phyloP scores from a whole-genome alignment of 2,329 filamentous ascomycete genomes.

The Cercospora sp. region DNA sequence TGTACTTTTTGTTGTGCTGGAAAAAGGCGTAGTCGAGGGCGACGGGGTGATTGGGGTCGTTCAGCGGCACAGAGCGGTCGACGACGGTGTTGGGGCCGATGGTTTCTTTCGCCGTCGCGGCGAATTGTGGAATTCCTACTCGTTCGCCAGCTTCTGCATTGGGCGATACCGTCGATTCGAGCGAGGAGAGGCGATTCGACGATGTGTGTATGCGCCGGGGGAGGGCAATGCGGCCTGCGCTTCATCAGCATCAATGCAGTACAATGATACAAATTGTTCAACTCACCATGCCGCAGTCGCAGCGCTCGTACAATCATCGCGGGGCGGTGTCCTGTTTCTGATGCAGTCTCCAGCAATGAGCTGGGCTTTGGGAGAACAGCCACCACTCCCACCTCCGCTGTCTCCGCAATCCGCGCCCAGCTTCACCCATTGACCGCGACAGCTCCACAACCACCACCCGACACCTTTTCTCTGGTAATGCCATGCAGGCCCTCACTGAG shows the following conservation, averaged over 20 bases:
- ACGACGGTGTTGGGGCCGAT: constrained; percentile 22
- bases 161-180: constrained; percentile 27
- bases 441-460: background rate
- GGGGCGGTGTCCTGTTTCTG: background rate
- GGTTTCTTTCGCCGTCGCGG: constrained; percentile 8
- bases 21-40: constrained; percentile 47
- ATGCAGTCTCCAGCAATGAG: background rate
- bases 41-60: constrained; percentile 38
- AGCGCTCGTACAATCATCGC: constrained; percentile 48
- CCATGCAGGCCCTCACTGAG: constrained; percentile 27
- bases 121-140: constrained; percentile 10
- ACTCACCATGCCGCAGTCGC: constrained; percentile 43
- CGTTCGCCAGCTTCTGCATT: constrained; percentile 12
- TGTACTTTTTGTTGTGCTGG: constrained; percentile 44
- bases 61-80: constrained; percentile 37
- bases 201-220: constrained; percentile 33
- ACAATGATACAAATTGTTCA: background rate
- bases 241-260: constrained; percentile 8
- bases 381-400: background rate
- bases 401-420: constrained; percentile 5
- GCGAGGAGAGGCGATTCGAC: constrained; percentile 35
- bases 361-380: background rate
- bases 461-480: constrained; percentile 26
- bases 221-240: constrained; percentile 43
- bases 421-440: constrained; percentile 6